Percentiles rank a stretch among this genome's conserved stretches.
Conservation (phyloP, 441 rosid species). For the Pelargonium australe region DNA sequence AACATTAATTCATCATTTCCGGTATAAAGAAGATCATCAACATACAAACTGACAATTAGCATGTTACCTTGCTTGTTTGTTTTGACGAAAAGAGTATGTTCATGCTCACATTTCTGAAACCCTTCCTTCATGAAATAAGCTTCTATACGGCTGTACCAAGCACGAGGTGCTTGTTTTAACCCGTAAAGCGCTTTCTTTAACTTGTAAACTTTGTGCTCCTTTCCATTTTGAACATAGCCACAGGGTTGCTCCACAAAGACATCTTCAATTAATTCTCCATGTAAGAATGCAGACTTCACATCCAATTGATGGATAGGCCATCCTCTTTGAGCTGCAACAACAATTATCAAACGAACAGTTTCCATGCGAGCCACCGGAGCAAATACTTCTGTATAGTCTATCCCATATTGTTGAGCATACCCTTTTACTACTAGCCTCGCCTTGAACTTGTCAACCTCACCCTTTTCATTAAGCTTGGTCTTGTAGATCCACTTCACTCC, state of each 20-base stretch:
- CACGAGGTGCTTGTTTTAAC: not conserved
- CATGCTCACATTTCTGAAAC: not conserved
- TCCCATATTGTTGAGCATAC: not conserved
- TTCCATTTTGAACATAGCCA: not conserved
- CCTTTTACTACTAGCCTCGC: conserved; percentile 10
- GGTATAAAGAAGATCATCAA: conserved; percentile 13
- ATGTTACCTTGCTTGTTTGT: not conserved
- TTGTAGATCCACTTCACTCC: conserved; percentile 12
- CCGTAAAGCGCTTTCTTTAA: not conserved
- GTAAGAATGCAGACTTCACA: conserved; percentile 3
- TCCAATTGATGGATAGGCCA: not conserved
- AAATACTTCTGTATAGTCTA: conserved; percentile 6
- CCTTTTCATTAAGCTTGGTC: conserved; percentile 7
- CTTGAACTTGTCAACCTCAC: conserved; percentile 2
- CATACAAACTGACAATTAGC: conserved; percentile 3
- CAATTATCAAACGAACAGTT: not conserved
- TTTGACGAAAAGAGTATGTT: not conserved
- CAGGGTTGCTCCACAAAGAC: not conserved
- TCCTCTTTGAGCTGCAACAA: not conserved
- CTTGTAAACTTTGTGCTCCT: not conserved
- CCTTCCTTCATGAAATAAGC: not conserved
- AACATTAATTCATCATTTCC: not conserved
- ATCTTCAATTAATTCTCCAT: not conserved
- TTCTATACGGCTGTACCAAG: not conserved
- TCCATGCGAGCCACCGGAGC: not conserved